Conservation (phyloP, 768 basidiomycete genomes). For the Suillus fuscotomentosus region DNA sequence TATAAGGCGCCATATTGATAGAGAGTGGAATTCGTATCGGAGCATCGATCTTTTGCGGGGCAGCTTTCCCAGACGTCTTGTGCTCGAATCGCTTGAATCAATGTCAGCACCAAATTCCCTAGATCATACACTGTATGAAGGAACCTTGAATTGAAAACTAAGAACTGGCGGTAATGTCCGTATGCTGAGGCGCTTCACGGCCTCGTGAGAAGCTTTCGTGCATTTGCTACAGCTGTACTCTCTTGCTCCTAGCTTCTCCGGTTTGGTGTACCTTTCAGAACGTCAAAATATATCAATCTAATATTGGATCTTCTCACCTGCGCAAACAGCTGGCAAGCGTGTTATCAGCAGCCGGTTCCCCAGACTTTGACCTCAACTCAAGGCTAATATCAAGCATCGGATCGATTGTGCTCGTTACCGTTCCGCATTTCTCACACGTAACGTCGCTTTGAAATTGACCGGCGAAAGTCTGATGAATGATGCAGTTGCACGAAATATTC, state of each 20-base stretch:
- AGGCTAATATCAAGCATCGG: constrained; percentile 91
- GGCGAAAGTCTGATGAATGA: constrained; percentile 87
- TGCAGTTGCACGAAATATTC: constrained; percentile 81
- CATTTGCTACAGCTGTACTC: constrained; percentile 87
- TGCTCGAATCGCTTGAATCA: constrained; percentile 84
- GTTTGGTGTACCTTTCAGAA: constrained; percentile 67
- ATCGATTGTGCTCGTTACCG: constrained; percentile 75
- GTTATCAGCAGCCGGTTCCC: constrained; percentile 49
- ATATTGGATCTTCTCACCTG: constrained; percentile 42
- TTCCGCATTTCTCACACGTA: constrained; percentile 82
- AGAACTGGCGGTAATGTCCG: constrained; percentile 84
- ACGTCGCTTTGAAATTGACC: constrained; percentile 89
- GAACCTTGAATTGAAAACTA: constrained; percentile 93
- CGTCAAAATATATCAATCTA: constrained; percentile 5
- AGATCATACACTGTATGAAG: background rate
- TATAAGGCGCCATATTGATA: constrained; percentile 88
- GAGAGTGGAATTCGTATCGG: constrained; percentile 79
- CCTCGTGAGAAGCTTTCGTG: constrained; percentile 65
- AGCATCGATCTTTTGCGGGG: constrained; percentile 82
- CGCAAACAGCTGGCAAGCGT: constrained; percentile 76
- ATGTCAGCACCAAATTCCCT: background rate
- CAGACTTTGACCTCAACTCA: constrained; percentile 63
- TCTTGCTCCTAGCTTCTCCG: constrained; percentile 79
- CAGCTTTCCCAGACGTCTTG: constrained; percentile 65
- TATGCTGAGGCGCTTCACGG: constrained; percentile 83